phyloP scores from a whole-genome alignment of 2,329 filamentous ascomycete species.

The Calonectria pseudoturangicola region DNA sequence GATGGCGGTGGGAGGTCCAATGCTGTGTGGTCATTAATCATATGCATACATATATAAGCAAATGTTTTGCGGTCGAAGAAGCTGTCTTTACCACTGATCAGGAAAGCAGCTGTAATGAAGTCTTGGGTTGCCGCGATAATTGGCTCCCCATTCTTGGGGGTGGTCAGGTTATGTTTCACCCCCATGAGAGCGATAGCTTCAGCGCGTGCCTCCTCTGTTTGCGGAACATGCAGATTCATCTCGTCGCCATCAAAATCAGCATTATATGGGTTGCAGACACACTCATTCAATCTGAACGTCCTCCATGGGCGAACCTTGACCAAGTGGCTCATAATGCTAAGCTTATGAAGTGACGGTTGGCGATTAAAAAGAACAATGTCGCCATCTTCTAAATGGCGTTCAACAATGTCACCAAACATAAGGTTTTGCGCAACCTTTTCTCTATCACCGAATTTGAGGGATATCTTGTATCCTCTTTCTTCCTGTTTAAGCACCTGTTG shows the following conservation, averaged over 20 bases:
- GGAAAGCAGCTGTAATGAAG: constrained; percentile 96
- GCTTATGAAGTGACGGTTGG: constrained; percentile 97
- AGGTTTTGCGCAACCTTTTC: constrained; percentile 83
- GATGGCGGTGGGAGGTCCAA: constrained; percentile 92
- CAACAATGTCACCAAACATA: constrained; percentile 89
- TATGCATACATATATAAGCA: constrained; percentile 92
- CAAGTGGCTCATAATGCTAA: constrained; percentile 97
- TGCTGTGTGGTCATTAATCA: constrained; percentile 79
- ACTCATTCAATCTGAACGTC: constrained; percentile 97
- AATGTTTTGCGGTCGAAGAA: constrained; percentile 95
- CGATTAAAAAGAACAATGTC: constrained; percentile 99
- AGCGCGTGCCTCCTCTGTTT: constrained; percentile 96
- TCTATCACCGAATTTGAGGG: constrained; percentile 84
- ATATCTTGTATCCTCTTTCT: constrained; percentile 80
- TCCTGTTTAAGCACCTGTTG: constrained; percentile 86
- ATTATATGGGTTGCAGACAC: constrained; percentile 98
- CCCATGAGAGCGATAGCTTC: constrained; percentile 98
- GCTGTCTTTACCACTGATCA: constrained; percentile 92
- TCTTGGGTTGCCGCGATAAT: constrained; percentile 99
- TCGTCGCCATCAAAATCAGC: constrained; percentile 99
- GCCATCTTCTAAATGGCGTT: constrained; percentile 94
- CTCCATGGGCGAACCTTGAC: constrained; percentile 96
- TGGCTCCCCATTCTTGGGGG: constrained; percentile 97
- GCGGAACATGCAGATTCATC: constrained; percentile 98
- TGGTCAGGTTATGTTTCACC: constrained; percentile 96